These are phyloP conservation scores for Juncus effusus DNA, from an alignment of 176 grass and related monocot genomes.

Conservation along the genomic window DNA sequence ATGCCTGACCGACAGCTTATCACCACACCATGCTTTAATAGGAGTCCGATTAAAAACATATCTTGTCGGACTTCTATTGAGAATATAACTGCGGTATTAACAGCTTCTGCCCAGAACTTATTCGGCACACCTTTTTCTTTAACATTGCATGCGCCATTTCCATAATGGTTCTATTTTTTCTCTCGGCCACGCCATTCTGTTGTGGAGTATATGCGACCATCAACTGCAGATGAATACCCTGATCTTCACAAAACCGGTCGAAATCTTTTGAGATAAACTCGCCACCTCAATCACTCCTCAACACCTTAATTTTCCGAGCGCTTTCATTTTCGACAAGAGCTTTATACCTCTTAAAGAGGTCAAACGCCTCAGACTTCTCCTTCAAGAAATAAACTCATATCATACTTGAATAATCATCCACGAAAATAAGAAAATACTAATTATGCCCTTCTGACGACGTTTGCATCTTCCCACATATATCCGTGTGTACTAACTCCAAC, in stretches of 20 bases:
- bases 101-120: not conserved
- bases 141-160: not conserved
- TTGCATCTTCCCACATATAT: slow-evolving; percentile 12
- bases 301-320: too few relatives aligned
- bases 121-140: not conserved
- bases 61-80: not conserved
- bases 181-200: not conserved
- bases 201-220: not conserved
- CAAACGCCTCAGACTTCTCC: too few relatives aligned
- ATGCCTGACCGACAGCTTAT: too few relatives aligned
- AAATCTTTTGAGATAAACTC: too few relatives aligned
- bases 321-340: too few relatives aligned
- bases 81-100: not conserved
- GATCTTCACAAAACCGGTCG: too few relatives aligned
- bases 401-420: slow-evolving; percentile 11
- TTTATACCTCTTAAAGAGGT: too few relatives aligned
- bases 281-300: too few relatives aligned
- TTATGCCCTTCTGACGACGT: slow-evolving; percentile 6
- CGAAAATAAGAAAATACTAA: slow-evolving; percentile 7
- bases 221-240: not conserved
- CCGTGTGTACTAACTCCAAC: not conserved
- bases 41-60: too few relatives aligned
- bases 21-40: too few relatives aligned
- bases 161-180: too few relatives aligned
- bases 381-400: not conserved